phyloP scores from a whole-genome alignment of 805 yeast species.

The Metschnikowia amazonensis region DNA sequence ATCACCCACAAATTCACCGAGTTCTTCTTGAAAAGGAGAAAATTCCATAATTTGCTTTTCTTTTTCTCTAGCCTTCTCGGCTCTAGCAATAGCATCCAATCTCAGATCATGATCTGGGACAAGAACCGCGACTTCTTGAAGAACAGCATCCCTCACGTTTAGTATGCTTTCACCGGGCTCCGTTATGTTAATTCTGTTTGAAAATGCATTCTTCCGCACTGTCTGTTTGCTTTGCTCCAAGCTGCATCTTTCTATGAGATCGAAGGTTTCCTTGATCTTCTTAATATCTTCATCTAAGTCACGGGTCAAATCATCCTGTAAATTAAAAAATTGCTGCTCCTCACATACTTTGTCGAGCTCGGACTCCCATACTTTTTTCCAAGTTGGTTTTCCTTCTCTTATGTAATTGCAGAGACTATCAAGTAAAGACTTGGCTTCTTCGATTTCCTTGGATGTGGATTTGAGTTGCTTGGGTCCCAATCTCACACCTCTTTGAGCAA shows the following conservation, averaged over 20 bases:
- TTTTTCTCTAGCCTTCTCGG: conserved; percentile 73
- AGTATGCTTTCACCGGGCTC: conserved; percentile 62
- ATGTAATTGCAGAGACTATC: conserved; percentile 58
- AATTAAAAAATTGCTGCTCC: conserved; percentile 86
- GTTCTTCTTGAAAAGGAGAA: conserved; percentile 78
- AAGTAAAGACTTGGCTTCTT: conserved; percentile 51
- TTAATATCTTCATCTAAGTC: conserved; percentile 79
- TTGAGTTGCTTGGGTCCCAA: conserved; percentile 73
- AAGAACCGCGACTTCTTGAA: conserved; percentile 73
- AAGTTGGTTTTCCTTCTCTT: conserved; percentile 65
- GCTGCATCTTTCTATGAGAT: conserved; percentile 74
- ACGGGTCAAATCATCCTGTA: conserved; percentile 79
- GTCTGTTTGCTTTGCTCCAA: conserved; percentile 69
- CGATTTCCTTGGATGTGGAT: conserved; percentile 61
- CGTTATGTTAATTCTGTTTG: conserved; percentile 45
- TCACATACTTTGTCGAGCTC: conserved; percentile 88
- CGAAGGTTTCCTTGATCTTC: conserved; percentile 77
- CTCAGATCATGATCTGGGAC: conserved; percentile 82
- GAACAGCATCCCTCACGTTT: conserved; percentile 67
- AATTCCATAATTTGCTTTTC: conserved; percentile 55
- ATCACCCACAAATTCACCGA: conserved; percentile 80
- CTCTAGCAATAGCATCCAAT: conserved; percentile 82
- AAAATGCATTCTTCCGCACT: conserved; percentile 36
- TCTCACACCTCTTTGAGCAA: conserved; percentile 84
- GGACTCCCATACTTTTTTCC: conserved; percentile 91